These are phyloP conservation scores for Dichotomopilus funicola DNA, from an alignment of 2,329 filamentous ascomycete genomes.

Conservation along the genomic window DNA sequence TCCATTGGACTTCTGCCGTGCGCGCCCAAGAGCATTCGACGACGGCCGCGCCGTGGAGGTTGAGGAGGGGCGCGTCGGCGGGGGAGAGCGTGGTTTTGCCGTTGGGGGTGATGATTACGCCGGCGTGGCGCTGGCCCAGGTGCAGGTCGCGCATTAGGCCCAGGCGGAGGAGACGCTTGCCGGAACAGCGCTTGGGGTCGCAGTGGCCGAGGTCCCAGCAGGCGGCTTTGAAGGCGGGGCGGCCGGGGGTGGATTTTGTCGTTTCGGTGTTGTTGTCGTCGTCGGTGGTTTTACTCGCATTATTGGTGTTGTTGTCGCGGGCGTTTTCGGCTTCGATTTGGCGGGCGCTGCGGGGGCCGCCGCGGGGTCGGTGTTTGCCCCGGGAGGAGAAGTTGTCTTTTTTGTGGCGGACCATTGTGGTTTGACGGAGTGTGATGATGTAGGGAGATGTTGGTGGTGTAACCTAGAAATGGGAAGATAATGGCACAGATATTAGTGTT, in stretches of 20 bases:
- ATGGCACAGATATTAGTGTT: too few species aligned
- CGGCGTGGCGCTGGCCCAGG: constrained; percentile 83
- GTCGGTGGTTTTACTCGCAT: constrained; percentile 7
- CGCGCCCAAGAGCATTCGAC: constrained; percentile 97
- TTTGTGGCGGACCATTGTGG: constrained; percentile 84
- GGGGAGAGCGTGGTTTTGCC: constrained; percentile 79
- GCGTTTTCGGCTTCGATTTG: constrained; percentile 36
- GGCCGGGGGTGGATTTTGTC: constrained; percentile 31
- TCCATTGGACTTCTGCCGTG: constrained; percentile 85
- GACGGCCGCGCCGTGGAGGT: constrained; percentile 86
- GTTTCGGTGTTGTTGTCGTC: constrained; percentile 25
- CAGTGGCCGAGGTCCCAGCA: constrained; percentile 98
- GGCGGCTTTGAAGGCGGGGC: constrained; percentile 73
- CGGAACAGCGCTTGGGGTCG: constrained; percentile 92
- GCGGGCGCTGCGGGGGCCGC: constrained; percentile 49
- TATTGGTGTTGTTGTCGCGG: constrained; percentile 26
- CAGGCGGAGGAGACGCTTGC: constrained; percentile 86
- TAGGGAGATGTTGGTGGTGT: neutral
- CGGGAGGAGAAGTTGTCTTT: constrained; percentile 71
- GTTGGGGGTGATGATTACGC: constrained; percentile 92
- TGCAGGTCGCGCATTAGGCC: constrained; percentile 91
- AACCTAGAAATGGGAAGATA: neutral
- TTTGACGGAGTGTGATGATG: neutral
- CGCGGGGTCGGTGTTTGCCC: constrained; percentile 64
- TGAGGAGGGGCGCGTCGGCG: constrained; percentile 73